phyloP scores from a whole-genome alignment of 768 basidiomycete species.

The Rhizopogon vinicolor region DNA sequence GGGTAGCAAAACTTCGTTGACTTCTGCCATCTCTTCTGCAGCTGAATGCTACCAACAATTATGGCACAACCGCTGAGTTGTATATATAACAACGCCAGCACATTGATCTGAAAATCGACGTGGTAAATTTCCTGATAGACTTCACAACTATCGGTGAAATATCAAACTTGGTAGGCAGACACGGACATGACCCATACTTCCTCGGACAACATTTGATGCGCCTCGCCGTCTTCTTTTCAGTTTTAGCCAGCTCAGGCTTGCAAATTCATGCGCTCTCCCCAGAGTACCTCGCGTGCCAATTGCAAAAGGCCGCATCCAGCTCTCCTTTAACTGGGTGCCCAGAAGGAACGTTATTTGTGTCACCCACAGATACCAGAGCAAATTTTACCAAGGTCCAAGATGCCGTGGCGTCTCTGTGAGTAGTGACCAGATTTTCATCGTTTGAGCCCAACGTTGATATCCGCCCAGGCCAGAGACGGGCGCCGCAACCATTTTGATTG shows the following conservation, averaged over 20 bases:
- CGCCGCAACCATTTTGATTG: slow-evolving; percentile 21
- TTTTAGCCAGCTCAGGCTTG: neutral
- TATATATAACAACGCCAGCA: too few relatives aligned
- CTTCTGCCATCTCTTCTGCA: too few relatives aligned
- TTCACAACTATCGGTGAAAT: neutral
- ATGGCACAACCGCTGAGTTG: too few relatives aligned
- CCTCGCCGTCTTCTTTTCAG: neutral
- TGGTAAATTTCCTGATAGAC: neutral
- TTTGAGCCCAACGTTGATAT: neutral
- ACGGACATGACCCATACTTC: neutral
- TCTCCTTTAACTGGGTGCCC: slow-evolving; percentile 53
- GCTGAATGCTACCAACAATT: too few relatives aligned
- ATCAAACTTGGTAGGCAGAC: neutral
- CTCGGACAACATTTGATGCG: neutral
- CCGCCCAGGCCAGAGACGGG: slow-evolving; percentile 33
- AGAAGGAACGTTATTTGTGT: slow-evolving; percentile 56
- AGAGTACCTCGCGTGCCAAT: slow-evolving; percentile 43
- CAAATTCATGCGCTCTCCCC: slow-evolving; percentile 37
- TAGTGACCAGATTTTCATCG: neutral
- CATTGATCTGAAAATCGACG: neutral
- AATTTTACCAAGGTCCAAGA: slow-evolving; percentile 35
- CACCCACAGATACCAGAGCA: slow-evolving; percentile 39
- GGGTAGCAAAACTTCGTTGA: too few relatives aligned
- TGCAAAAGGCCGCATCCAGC: slow-evolving; percentile 35
- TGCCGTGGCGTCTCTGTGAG: slow-evolving; percentile 36